Percentiles rank a stretch among this genome's conserved stretches.
Conservation (phyloP, 805 yeast genomes). For the Yarrowia sp. region DNA sequence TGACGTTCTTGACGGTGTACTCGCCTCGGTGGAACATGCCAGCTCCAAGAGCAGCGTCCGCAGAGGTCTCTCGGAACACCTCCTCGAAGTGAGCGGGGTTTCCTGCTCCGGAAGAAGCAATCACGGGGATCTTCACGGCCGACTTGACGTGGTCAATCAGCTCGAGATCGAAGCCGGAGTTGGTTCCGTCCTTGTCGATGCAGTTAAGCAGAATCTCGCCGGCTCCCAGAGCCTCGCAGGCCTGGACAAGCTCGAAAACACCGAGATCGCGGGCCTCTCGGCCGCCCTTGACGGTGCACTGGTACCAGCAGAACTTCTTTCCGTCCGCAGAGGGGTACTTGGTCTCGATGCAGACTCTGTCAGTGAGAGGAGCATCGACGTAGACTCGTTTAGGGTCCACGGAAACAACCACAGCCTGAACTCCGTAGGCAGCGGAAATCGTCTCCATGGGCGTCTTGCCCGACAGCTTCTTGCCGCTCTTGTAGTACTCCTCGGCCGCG, state of each 20-base stretch:
- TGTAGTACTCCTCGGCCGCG: constrained; percentile 82
- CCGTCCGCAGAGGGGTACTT: constrained; percentile 78
- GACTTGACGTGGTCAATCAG: constrained; percentile 72
- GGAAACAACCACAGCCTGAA: constrained; percentile 95
- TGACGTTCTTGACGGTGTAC: constrained; percentile 82
- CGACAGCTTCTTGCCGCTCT: constrained; percentile 52
- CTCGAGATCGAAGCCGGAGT: constrained; percentile 90
- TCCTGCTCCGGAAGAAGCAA: constrained; percentile 98
- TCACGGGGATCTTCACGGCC: constrained; percentile 84
- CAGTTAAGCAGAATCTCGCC: constrained; percentile 93
- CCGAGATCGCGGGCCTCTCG: constrained; percentile 87
- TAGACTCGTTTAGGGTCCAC: constrained; percentile 95
- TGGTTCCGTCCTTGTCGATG: constrained; percentile 95
- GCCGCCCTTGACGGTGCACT: constrained; percentile 96
- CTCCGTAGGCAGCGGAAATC: constrained; percentile 87
- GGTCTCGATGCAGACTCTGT: constrained; percentile 61
- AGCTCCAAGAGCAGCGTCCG: constrained; percentile 98
- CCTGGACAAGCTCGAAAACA: constrained; percentile 81
- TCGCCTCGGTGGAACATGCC: constrained; percentile 98
- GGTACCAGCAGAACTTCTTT: constrained; percentile 86
- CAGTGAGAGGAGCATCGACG: constrained; percentile 54
- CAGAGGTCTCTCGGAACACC: constrained; percentile 74
- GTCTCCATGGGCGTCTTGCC: constrained; percentile 92
- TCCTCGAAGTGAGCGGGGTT: constrained; percentile 85
- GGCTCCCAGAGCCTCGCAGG: constrained; percentile 92